Evolutionary conservation across 345 rosid species (phyloP).

Genomic region (Populus alba): DNA sequence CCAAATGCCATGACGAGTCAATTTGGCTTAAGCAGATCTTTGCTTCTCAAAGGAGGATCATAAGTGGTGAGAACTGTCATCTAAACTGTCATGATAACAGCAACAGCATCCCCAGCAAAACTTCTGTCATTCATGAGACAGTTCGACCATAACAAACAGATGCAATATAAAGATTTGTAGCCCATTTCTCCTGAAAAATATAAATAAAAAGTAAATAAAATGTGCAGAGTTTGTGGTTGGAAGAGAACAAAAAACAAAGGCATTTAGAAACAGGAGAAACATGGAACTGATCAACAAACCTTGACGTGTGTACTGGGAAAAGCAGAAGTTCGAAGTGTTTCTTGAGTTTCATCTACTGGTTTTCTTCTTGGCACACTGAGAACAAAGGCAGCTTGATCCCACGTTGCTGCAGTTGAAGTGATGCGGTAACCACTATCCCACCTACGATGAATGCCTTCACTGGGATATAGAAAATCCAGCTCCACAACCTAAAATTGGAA

Average conservation of each 20-base stretch:
- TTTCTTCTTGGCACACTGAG: slow-evolving; percentile 91
- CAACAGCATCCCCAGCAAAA: slow-evolving; percentile 32
- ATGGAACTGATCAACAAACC: slow-evolving; percentile 36
- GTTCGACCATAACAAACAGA: slow-evolving; percentile 95
- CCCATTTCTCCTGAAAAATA: slow-evolving; percentile 86
- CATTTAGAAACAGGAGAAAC: not conserved
- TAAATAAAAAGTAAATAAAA: not conserved
- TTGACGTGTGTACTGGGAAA: slow-evolving; percentile 96
- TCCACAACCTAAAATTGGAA: slow-evolving; percentile 70
- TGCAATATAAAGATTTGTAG: slow-evolving; percentile 87
- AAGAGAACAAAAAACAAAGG: not conserved
- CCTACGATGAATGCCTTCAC: slow-evolving; percentile 97
- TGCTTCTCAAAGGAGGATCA: slow-evolving; percentile 24
- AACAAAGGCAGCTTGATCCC: slow-evolving; percentile 91
- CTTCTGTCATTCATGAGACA: slow-evolving; percentile 65
- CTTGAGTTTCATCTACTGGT: slow-evolving; percentile 89
- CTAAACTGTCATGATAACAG: slow-evolving; percentile 19
- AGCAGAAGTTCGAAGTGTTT: slow-evolving; percentile 90
- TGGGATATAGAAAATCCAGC: slow-evolving; percentile 94
- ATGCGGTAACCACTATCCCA: slow-evolving; percentile 95
- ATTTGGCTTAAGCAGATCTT: slow-evolving; percentile 29
- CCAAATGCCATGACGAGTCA: slow-evolving; percentile 32
- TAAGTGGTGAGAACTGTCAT: slow-evolving; percentile 17
- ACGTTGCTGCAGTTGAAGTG: slow-evolving; percentile 89
- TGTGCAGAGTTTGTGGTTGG: not conserved